A percentile compares a stretch with the other conserved stretches of the same genome.
phyloP scores from a whole-genome alignment of 768 basidiomycete genomes.

The Trametes cubensis region DNA sequence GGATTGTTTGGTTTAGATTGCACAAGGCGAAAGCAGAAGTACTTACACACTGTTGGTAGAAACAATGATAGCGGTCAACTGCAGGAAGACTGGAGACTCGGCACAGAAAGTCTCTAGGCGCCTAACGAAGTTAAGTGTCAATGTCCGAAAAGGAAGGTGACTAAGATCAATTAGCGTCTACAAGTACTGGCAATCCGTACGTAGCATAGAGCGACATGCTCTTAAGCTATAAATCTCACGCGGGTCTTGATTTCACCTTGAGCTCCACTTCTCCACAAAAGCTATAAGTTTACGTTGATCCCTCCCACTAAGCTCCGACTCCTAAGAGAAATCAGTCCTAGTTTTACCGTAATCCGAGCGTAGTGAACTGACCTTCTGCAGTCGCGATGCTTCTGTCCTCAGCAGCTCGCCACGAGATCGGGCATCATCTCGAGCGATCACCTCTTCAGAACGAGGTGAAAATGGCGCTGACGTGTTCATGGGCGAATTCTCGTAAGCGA shows the following conservation, averaged over 20 bases:
- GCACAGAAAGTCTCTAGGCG: too few relatives aligned
- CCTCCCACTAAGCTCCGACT: constrained; percentile 15
- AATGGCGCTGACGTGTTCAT: constrained; percentile 29
- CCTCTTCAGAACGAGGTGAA: background rate
- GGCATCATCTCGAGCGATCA: background rate
- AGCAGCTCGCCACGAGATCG: constrained; percentile 9
- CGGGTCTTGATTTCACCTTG: background rate
- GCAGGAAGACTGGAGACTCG: too few relatives aligned
- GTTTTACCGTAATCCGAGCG: too few relatives aligned
- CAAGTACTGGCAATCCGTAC: too few relatives aligned
- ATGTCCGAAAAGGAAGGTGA: background rate
- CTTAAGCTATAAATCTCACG: too few relatives aligned
- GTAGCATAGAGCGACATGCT: too few relatives aligned
- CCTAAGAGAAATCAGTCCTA: background rate
- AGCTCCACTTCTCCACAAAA: constrained; percentile 21
- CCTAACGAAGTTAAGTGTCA: too few relatives aligned
- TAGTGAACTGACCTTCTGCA: constrained; percentile 19
- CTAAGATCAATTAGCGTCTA: background rate
- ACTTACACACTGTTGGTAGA: too few relatives aligned
- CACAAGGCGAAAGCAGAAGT: too few relatives aligned
- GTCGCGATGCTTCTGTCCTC: constrained; percentile 1
- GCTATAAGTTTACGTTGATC: constrained; percentile 16
- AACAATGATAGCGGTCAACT: too few relatives aligned
- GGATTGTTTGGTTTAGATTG: too few relatives aligned
- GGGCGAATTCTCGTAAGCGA: constrained; percentile 23